Conservation (phyloP, 495 filamentous ascomycete genomes). For the Podospora tetraspora region DNA sequence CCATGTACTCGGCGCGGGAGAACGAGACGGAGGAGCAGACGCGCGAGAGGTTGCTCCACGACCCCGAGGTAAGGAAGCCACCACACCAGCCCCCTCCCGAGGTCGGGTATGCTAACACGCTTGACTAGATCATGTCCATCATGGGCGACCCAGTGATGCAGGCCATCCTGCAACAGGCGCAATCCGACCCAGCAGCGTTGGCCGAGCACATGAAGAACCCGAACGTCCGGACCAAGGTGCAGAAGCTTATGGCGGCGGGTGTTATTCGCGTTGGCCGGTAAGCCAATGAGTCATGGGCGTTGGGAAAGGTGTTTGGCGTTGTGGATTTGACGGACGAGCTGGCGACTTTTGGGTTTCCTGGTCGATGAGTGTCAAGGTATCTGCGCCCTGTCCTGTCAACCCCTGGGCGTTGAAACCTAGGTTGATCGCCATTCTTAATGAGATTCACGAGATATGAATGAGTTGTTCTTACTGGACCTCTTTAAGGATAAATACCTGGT, state of each 20-base stretch:
- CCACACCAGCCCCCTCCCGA: background rate
- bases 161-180: constrained; percentile 92
- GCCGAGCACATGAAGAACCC: constrained; percentile 96
- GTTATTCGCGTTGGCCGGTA: constrained; percentile 75
- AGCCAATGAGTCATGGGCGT: constrained; percentile 4
- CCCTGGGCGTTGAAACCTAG: background rate
- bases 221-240: constrained; percentile 74
- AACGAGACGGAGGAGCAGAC: constrained; percentile 98
- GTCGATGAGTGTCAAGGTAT: background rate
- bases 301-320: background rate
- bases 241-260: constrained; percentile 86
- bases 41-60: constrained; percentile 80
- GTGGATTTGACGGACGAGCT: background rate
- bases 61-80: constrained; percentile 75
- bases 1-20: constrained; percentile 81
- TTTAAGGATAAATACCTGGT: background rate
- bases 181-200: constrained; percentile 84
- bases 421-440: constrained; percentile 13
- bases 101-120: constrained; percentile 29
- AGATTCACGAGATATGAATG: constrained; percentile 18
- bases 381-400: background rate
- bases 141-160: constrained; percentile 97
- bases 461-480: background rate
- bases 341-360: background rate
- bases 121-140: constrained; percentile 73